A percentile compares a stretch with the other conserved stretches of the same genome.
Conservation (phyloP, 371 early-diverging fungal species). For the Saksenaea vasiformis region DNA sequence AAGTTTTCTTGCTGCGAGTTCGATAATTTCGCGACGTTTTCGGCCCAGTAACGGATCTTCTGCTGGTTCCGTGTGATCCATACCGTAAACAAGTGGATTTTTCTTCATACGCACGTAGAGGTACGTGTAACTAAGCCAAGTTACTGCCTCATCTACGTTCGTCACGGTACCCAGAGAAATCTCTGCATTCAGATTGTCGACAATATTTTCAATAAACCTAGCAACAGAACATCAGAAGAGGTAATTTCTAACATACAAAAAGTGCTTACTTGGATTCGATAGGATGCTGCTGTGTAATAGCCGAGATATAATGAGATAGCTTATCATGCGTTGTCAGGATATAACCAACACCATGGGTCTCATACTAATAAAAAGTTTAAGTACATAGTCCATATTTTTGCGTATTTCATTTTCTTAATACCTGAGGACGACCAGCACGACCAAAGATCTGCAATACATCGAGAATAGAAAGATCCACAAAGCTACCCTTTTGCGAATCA, state of each 20-base stretch:
- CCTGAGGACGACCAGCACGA: slow-evolving; percentile 97
- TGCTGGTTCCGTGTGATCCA: slow-evolving; percentile 71
- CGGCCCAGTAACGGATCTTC: slow-evolving; percentile 76
- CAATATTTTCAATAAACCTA: slow-evolving; percentile 81
- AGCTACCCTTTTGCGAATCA: slow-evolving; percentile 90
- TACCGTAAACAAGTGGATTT: slow-evolving; percentile 92
- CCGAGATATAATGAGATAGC: slow-evolving; percentile 88
- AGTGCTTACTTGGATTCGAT: slow-evolving; percentile 85
- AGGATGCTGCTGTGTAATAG: slow-evolving; percentile 96
- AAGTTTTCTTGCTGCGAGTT: slow-evolving; percentile 39
- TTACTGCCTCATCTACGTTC: slow-evolving; percentile 90
- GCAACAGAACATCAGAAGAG: neutral
- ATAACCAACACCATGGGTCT: slow-evolving; percentile 88
- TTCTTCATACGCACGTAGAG: slow-evolving; percentile 95
- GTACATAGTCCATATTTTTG: too few relatives aligned
- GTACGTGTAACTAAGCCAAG: slow-evolving; percentile 98
- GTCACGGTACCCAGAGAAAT: slow-evolving; percentile 95
- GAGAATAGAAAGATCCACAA: slow-evolving; percentile 90
- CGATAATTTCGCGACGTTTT: slow-evolving; percentile 27
- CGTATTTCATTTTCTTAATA: too few relatives aligned
- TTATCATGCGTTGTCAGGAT: slow-evolving; percentile 93
- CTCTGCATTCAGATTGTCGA: slow-evolving; percentile 97
- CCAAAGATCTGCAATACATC: slow-evolving; percentile 99
- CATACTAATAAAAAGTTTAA: slow-evolving; percentile 73
- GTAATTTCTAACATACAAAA: neutral